These are phyloP conservation scores for Perkinsus olseni DNA, from an alignment of 169 alveolate genomes.

Conservation along the genomic window DNA sequence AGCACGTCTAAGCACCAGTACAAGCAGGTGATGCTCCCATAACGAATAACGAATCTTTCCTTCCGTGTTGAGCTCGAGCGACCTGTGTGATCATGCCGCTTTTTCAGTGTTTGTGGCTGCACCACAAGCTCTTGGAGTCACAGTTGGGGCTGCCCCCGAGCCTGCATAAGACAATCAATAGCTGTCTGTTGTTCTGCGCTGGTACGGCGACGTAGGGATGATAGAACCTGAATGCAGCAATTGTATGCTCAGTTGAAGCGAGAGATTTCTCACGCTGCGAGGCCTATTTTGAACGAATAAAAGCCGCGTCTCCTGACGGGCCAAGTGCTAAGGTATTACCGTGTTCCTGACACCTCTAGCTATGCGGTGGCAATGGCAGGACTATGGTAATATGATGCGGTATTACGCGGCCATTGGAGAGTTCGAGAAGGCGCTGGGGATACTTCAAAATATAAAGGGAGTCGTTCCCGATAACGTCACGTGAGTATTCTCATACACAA, in stretches of 20 bases:
- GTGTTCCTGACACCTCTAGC: no score
- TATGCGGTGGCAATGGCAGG: no score
- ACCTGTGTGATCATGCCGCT: not conserved
- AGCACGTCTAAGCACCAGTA: not conserved
- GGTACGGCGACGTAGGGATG: not conserved
- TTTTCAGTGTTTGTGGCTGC: not conserved
- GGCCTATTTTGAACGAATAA: not conserved
- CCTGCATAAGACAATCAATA: not conserved
- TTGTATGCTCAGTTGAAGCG: not conserved
- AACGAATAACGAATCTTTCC: no score
- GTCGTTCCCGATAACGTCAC: no score
- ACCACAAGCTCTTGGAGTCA: not conserved
- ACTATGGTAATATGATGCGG: no score
- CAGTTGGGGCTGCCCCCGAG: not conserved
- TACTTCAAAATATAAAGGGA: no score
- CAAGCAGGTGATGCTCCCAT: not conserved
- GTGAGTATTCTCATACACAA: no score
- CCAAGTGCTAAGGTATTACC: not conserved
- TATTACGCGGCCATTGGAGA: no score
- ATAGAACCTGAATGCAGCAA: not conserved
- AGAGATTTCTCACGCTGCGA: not conserved
- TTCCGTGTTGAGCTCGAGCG: no score
- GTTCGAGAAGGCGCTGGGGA: no score
- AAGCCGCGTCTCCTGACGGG: not conserved
- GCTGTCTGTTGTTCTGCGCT: not conserved